phyloP scores from a whole-genome alignment of 768 basidiomycete genomes.

The Naganishia kalamii region DNA sequence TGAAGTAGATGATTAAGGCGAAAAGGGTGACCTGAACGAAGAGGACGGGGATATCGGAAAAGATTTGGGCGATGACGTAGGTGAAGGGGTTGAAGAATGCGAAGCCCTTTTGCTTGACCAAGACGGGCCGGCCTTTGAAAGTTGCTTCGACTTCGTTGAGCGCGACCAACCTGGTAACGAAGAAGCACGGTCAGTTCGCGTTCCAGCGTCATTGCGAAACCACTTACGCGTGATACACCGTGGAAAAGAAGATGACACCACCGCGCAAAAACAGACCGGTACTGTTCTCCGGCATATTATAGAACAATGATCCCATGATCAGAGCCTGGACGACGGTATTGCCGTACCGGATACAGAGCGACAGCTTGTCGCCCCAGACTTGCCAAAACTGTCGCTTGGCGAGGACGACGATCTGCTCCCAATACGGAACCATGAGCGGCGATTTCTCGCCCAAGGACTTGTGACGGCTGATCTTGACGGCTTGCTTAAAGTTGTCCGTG shows the following conservation, averaged over 20 bases:
- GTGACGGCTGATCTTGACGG: not conserved
- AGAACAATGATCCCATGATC: conserved; percentile 63
- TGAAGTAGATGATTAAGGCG: conserved; percentile 41
- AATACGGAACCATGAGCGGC: not conserved
- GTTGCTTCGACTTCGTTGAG: conserved; percentile 39
- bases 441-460: conserved; percentile 8
- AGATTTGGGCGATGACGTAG: conserved; percentile 48
- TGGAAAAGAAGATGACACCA: conserved; percentile 69
- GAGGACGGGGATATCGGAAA: conserved; percentile 49
- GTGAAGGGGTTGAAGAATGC: conserved; percentile 44
- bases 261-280: conserved; percentile 68
- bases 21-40: conserved; percentile 38
- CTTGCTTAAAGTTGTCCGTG: not conserved
- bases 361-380: conserved; percentile 25
- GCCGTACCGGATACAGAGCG: conserved; percentile 37
- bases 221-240: conserved; percentile 32
- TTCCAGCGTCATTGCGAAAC: not conserved
- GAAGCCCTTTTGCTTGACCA: conserved; percentile 42
- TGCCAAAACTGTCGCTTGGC: conserved; percentile 19
- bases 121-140: conserved; percentile 41
- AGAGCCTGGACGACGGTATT: conserved; percentile 49
- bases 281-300: conserved; percentile 55
- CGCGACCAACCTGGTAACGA: not conserved
- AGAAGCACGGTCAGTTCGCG: conserved; percentile 28
- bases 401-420: conserved; percentile 17